Evolutionary conservation across 768 basidiomycete species (phyloP).

Genomic region (Postia placenta): DNA sequence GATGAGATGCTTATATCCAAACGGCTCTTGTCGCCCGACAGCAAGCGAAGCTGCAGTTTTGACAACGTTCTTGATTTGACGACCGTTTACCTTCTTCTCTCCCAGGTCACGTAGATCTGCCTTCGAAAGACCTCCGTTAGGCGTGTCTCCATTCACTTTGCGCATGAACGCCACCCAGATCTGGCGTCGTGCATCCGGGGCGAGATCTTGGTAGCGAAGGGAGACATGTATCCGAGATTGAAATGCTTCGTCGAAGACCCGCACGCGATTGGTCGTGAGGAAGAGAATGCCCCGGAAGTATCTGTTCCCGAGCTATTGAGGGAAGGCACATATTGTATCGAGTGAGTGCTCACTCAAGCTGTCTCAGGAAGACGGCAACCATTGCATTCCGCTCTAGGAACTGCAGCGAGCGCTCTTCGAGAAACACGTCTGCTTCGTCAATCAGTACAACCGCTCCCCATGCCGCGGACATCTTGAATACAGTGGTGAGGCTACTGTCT

Average conservation of each 20-base stretch:
- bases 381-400: conserved; percentile 65
- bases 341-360: conserved; percentile 16
- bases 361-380: conserved; percentile 50
- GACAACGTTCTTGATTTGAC: conserved; percentile 67
- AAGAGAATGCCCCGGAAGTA: conserved; percentile 33
- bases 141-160: conserved; percentile 25
- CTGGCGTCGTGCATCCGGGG: conserved; percentile 43
- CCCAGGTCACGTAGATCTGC: conserved; percentile 43
- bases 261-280: conserved; percentile 33
- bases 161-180: conserved; percentile 60
- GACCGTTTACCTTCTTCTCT: conserved; percentile 49
- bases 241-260: conserved; percentile 33
- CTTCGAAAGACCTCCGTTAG: conserved; percentile 28
- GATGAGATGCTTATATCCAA: conserved; percentile 45
- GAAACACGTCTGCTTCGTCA: conserved; percentile 58
- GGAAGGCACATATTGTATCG: background rate
- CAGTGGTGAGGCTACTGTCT: conserved; percentile 22
- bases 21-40: conserved; percentile 36
- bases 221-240: conserved; percentile 27
- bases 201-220: conserved; percentile 56
- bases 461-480: conserved; percentile 27
- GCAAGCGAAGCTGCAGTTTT: conserved; percentile 61
- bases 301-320: conserved; percentile 1
- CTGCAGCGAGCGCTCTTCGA: conserved; percentile 60
- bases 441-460: conserved; percentile 31